Evolutionary conservation across 2,329 filamentous ascomycete species (phyloP).

Genomic region (Aspergillus cejpii): DNA sequence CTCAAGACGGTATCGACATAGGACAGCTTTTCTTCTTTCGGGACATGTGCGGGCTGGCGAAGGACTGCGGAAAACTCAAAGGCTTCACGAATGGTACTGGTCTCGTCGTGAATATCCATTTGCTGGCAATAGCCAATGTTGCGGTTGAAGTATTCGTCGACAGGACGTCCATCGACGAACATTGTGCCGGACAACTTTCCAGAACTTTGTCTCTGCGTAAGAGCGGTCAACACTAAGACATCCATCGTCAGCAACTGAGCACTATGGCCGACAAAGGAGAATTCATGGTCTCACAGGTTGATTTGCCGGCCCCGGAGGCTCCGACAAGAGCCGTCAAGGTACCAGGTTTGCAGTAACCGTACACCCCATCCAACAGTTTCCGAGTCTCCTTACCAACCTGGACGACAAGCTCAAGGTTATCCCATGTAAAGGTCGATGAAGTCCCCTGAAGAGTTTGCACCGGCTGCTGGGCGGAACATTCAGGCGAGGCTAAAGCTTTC

Average conservation of each 20-base stretch:
- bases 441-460: constrained; percentile 42
- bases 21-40: constrained; percentile 52
- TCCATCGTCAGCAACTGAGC: constrained; percentile 1
- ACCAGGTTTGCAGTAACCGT: constrained; percentile 68
- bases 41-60: constrained; percentile 47
- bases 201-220: constrained; percentile 60
- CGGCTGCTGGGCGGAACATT: constrained; percentile 20
- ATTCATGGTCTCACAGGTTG: constrained; percentile 23
- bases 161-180: constrained; percentile 54
- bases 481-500: constrained; percentile 15
- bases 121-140: constrained; percentile 64
- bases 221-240: constrained; percentile 60
- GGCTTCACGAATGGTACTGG: constrained; percentile 58
- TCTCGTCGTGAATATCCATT: constrained; percentile 60
- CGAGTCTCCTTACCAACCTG: constrained; percentile 53
- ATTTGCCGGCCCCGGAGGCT: constrained; percentile 67
- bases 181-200: constrained; percentile 56
- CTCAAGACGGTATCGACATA: constrained; percentile 58
- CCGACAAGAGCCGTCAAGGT: constrained; percentile 71
- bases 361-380: constrained; percentile 57
- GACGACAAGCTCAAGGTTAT: constrained; percentile 60
- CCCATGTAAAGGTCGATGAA: constrained; percentile 60
- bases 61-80: constrained; percentile 59
- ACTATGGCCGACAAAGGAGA: not conserved
- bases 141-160: constrained; percentile 56